Base-by-base conservation (phyloP, 495 filamentous ascomycete genomes). In the Xylaria venustula region DNA sequence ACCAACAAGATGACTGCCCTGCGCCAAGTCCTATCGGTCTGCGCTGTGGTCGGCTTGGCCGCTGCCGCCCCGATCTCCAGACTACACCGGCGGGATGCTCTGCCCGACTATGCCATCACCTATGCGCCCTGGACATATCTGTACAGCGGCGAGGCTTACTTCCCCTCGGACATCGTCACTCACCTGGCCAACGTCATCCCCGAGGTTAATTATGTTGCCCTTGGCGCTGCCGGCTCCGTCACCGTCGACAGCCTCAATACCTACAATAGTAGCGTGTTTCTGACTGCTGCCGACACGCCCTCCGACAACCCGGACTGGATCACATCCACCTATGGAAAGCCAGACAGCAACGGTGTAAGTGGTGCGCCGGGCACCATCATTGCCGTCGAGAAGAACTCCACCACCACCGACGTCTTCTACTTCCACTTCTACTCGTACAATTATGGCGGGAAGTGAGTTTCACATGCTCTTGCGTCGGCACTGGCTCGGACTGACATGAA, bases 341-440 rank as follows among this genome's bases (percentile, higher is more conserved):
- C 60, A 6, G 52, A 54, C 23, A 51, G 58, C 30, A 71, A 77
- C 19, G 81, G 83, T 9, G 75, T 79, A 48, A 83, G 77, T 1
- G 63, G 71, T 1, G 76, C 75, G 62, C 79, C 76, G 3, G 75
- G 76, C 12, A 78, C 73, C 0, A 76, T 90, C 45, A 79, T 90
- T 25, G 77, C 85, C 17, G 76, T 77, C 54, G 83, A 89, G 62
- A 79, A 83, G 61, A 83, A 80, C 42, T 82, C 79, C 2, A 59
- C 56, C 11, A 71, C 71, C 3, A 70, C 88, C 0, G 87, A 90
- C 77, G 87, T 80, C 0, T 89, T 87, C 57, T 89, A 89, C 64
- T 83, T 88, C 61, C 88, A 88, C 62, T 89, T 89, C 64, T 89
- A 86, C 60, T 78, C 85, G 62, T 88, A 80, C 58, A 85, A 88